Evolutionary conservation across 345 rosid genomes (phyloP).

Genomic region (Gossypium sturtianum): DNA sequence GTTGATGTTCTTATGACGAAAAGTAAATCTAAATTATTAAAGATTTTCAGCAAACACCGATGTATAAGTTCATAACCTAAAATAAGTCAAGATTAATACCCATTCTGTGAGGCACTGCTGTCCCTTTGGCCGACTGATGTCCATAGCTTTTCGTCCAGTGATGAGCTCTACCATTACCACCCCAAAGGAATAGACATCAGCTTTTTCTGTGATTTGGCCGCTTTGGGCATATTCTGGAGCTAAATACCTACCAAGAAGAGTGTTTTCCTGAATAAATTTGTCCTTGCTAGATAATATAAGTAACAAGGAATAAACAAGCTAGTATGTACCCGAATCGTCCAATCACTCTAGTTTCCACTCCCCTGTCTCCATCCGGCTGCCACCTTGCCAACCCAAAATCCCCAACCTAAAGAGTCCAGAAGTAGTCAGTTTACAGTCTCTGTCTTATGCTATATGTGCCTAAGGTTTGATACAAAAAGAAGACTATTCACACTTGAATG

Average conservation of each 20-base stretch:
- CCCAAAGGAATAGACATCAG: constrained; percentile 94
- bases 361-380: constrained; percentile 96
- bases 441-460: not conserved
- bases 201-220: constrained; percentile 94
- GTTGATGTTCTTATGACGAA: not conserved
- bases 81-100: constrained; percentile 37
- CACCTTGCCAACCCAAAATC: constrained; percentile 98
- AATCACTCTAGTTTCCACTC: constrained; percentile 88
- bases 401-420: constrained; percentile 61
- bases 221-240: constrained; percentile 98
- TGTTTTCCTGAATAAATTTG: not conserved
- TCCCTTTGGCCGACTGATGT: constrained; percentile 78
- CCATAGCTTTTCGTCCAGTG: constrained; percentile 95
- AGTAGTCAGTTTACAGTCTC: constrained; percentile 6
- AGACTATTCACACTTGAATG: not conserved
- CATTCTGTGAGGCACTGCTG: constrained; percentile 97
- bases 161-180: constrained; percentile 93
- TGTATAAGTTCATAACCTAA: not conserved
- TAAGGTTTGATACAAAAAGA: not conserved
- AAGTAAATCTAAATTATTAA: not conserved
- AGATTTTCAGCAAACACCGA: not conserved
- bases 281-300: not conserved
- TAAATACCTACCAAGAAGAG: constrained; percentile 51
- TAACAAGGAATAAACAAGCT: constrained; percentile 1
- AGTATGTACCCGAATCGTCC: constrained; percentile 84